Evolutionary conservation across 768 basidiomycete genomes (phyloP).

Genomic region (Mrakia frigida): DNA sequence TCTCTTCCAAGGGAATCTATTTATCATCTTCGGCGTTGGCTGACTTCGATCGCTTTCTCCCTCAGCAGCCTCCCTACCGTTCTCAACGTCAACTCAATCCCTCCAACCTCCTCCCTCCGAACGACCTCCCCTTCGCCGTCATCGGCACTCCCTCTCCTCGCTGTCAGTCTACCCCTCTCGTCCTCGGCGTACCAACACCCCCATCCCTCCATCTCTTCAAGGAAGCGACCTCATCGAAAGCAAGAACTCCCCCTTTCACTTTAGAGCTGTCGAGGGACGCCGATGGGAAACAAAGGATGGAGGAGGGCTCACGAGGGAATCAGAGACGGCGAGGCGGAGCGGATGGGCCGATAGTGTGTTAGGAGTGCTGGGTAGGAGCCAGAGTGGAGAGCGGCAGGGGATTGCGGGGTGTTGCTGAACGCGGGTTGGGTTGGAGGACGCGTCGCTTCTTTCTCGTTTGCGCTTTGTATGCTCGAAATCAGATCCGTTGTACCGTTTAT

Average conservation of each 20-base stretch:
- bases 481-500: too few relatives aligned
- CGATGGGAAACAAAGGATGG: not conserved
- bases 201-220: not conserved
- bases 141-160: not conserved
- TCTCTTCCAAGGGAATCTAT: too few relatives aligned
- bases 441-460: too few relatives aligned
- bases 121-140: not conserved
- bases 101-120: too few relatives aligned
- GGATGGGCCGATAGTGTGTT: not conserved
- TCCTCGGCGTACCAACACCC: not conserved
- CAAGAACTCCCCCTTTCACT: not conserved
- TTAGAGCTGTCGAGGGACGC: not conserved
- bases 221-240: not conserved
- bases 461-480: too few relatives aligned
- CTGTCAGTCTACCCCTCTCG: not conserved
- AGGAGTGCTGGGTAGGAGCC: not conserved
- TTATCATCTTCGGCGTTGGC: too few relatives aligned
- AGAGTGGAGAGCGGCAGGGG: too few relatives aligned
- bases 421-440: too few relatives aligned
- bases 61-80: too few relatives aligned
- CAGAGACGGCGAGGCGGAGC: not conserved
- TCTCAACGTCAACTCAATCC: too few relatives aligned
- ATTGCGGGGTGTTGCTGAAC: too few relatives aligned
- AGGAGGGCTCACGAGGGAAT: not conserved
- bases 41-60: too few relatives aligned